Base-by-base conservation (phyloP, 192 early-diverging fungal genomes). In the Backusella tuberculispora region DNA sequence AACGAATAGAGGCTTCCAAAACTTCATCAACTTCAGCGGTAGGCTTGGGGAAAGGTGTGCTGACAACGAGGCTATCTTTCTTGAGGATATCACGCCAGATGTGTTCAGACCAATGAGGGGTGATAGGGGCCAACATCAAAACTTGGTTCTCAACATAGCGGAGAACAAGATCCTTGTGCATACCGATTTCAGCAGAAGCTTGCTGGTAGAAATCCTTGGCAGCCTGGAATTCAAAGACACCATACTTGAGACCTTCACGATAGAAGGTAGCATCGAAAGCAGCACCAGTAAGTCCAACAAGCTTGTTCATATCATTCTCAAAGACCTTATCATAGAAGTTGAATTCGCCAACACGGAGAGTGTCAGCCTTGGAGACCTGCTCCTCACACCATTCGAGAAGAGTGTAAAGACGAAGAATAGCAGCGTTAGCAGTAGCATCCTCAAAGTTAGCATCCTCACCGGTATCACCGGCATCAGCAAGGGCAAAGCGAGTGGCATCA, bases 381-480 rank as follows among this genome's bases (percentile, higher is more conserved):
- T 96, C 94, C 71, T 93, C 90, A 72, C 90, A 88, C 96, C 96
- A 99, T 77, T 98, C 97, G 71, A 90, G 83, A 53, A 97, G 90
- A 38, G 92, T 97, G 81, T 84, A 91, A 63, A 99, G 87, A 81
- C 94, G 92, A 72, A 99, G 88, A 64, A 99, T 96, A 45, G 96
- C 95, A 42, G 95, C 93, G 77, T 99, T 96, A 74, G 98, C 97
- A 34, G 93, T 98, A 6, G 91, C 78, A 76, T 96, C 93, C 80
- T 96, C 91, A 85, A 99, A 99, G 89, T 99, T 99, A 79, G 98
- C 98, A 85, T 99, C 98, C 75, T 99, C 96, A 63, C 96, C 88
- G 70, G 88, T 83, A 79, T 99, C 98, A 74, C 98, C 97, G 43
- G 98, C 96, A 86, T 97, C 96, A 56, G 98, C 98, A 74, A 99